Evolutionary conservation across 2,329 filamentous ascomycete genomes (phyloP).

Genomic region (Neonectria hederae): DNA sequence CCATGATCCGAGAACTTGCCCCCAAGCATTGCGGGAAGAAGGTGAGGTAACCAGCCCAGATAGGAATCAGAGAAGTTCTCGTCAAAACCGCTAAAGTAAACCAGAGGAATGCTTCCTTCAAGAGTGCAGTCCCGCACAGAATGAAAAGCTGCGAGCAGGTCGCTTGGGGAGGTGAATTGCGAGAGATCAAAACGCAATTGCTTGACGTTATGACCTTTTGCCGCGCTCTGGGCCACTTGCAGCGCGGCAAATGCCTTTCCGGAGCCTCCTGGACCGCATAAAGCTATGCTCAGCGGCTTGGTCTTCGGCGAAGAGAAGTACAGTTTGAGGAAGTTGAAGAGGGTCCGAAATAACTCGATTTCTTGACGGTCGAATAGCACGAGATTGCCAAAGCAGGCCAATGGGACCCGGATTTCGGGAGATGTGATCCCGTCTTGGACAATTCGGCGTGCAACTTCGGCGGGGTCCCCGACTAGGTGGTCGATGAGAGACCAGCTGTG

Average conservation of each 20-base stretch:
- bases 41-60: not conserved
- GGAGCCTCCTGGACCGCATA: not conserved
- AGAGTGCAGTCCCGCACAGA: not conserved
- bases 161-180: not conserved
- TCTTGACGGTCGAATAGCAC: conserved; percentile 2
- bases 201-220: not conserved
- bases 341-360: not conserved
- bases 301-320: conserved; percentile 2
- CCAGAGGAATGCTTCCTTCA: not conserved
- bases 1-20: conserved; percentile 1
- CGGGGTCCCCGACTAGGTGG: not conserved
- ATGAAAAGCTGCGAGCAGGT: not conserved
- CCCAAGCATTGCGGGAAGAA: not conserved
- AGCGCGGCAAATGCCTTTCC: not conserved
- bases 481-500: conserved; percentile 1
- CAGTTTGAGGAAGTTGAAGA: conserved; percentile 1
- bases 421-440: not conserved
- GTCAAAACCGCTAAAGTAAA: not conserved
- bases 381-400: not conserved
- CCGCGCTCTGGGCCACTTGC: not conserved
- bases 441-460: not conserved
- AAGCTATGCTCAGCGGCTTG: not conserved
- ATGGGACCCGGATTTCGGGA: not conserved
- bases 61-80: not conserved
- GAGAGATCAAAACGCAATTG: not conserved